Conservation (phyloP, 2,329 filamentous ascomycete genomes). For the Macrophomina tecta region DNA sequence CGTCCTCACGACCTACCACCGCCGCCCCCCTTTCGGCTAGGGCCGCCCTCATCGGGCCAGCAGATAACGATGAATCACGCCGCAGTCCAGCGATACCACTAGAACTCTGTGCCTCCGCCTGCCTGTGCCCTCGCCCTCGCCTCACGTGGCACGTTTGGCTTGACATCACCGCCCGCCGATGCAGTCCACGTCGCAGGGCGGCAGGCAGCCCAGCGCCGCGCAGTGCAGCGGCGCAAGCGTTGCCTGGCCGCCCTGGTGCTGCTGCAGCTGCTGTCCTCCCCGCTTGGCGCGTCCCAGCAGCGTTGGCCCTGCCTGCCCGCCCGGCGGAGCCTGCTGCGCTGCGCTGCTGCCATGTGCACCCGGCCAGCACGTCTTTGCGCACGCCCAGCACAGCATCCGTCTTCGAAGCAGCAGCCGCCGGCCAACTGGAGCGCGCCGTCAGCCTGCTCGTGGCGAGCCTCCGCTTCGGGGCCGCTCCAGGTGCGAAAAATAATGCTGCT, state of each 20-base stretch:
- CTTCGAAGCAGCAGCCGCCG: not conserved
- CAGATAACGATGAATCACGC: constrained; percentile 27
- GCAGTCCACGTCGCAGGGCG: constrained; percentile 23
- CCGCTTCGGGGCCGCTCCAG: constrained; percentile 13
- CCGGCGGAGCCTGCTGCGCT: not conserved
- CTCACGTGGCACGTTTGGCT: constrained; percentile 20
- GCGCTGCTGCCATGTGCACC: not conserved
- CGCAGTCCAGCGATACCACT: not conserved
- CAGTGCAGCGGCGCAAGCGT: constrained; percentile 3
- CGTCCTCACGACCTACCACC: constrained; percentile 16
- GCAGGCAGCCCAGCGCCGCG: not conserved
- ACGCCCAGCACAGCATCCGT: constrained; percentile 12
- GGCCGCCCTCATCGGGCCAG: constrained; percentile 8
- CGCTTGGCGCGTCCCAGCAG: constrained; percentile 10
- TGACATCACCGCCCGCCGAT: constrained; percentile 23
- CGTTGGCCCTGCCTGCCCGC: not conserved
- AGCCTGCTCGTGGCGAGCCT: constrained; percentile 14
- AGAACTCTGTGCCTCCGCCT: not conserved
- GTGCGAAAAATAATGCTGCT: not conserved
- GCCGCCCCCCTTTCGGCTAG: constrained; percentile 27
- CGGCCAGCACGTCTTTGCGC: constrained; percentile 19
- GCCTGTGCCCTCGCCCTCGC: not conserved
- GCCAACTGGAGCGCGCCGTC: not conserved
- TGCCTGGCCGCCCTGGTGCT: constrained; percentile 8
- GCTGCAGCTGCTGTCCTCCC: constrained; percentile 8